Base-by-base conservation (phyloP, 2,329 filamentous ascomycete species). In the Podosphaera xanthii region DNA sequence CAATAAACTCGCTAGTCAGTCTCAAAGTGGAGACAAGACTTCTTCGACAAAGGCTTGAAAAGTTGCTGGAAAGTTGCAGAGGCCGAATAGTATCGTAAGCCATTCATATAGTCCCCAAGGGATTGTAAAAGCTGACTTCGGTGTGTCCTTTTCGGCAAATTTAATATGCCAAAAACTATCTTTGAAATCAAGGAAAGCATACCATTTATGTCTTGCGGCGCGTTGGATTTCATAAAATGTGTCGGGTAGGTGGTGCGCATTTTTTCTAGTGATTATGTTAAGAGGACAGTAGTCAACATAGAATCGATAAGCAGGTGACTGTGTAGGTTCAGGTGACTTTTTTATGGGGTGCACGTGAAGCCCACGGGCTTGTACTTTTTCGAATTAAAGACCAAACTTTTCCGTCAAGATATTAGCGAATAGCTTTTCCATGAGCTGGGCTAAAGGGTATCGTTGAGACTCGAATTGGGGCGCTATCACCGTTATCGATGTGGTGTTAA, bases 21-120 rank as follows among this genome's bases (percentile, higher is more conserved):
- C 55, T 31, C 38, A 30, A 57, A 57, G 31, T 34, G 40, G 55
- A 2, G 10, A n/a, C 6, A 57, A n/a, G 33, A 57, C 36, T 6
- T 57, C 38, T 30, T 34, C 30, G 5, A 57, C 22, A 14, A 57
- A 46, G 36, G 38, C 38, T 22, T 22, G 1, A 22, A 22, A 22
- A 22, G 22, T 22, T 22, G 22, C 22, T 22, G 22, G 22, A 22
- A 22, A 22, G 22, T 22, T 22, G 22, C 22, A 22, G 22, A 22
- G 22, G 22, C 22, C 46, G 33, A 61, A 61, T 9, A 44, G 58
- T 35, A 61, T n/a, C 6, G 59, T 54, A 6, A 44, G 48, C n/a
- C 38, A 60, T 33, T 58, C 31, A 49, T 46, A 58, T 8, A 49
- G 30, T 10, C 30, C 5, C 10, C 14, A 48, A 8, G 10, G 36